These are phyloP conservation scores for Solanum clarkiae DNA, from an alignment of 257 asterid species.

Conservation along the genomic window DNA sequence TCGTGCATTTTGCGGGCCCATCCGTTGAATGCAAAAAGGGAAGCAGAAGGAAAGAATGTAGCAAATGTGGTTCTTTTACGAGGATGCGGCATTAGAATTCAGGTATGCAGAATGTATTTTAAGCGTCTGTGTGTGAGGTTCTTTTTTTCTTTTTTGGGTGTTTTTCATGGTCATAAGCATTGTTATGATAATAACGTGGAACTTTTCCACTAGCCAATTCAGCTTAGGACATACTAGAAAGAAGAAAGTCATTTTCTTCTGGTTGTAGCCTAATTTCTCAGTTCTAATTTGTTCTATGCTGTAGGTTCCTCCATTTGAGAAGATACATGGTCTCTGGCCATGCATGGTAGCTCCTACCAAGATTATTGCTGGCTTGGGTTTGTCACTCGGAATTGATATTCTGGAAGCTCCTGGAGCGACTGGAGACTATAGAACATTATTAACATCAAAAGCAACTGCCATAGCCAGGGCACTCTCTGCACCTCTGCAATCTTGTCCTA, in stretches of 20 bases:
- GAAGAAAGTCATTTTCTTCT: background rate
- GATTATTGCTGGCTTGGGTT: conserved; percentile 93
- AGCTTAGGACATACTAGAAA: background rate
- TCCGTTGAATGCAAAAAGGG: conserved; percentile 65
- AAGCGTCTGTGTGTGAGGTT: background rate
- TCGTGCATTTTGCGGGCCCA: conserved; percentile 66
- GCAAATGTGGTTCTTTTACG: conserved; percentile 85
- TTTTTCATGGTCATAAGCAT: background rate
- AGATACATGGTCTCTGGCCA: conserved; percentile 63
- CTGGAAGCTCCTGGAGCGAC: conserved; percentile 98
- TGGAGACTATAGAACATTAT: conserved; percentile 82
- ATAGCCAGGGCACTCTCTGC: conserved; percentile 77
- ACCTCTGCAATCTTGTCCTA: conserved; percentile 50
- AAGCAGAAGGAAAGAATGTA: conserved; percentile 73
- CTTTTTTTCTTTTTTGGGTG: background rate
- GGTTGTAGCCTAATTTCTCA: background rate
- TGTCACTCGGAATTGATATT: conserved; percentile 92
- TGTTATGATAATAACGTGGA: background rate
- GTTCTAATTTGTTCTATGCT: background rate
- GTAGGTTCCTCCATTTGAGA: conserved; percentile 81
- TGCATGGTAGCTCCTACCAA: conserved; percentile 99
- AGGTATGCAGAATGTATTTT: conserved; percentile 31
- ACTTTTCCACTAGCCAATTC: background rate
- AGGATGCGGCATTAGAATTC: conserved; percentile 97
- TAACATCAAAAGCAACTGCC: conserved; percentile 89